Evolutionary conservation across 345 rosid species (phyloP).

Genomic region (Salix arbutifolia): DNA sequence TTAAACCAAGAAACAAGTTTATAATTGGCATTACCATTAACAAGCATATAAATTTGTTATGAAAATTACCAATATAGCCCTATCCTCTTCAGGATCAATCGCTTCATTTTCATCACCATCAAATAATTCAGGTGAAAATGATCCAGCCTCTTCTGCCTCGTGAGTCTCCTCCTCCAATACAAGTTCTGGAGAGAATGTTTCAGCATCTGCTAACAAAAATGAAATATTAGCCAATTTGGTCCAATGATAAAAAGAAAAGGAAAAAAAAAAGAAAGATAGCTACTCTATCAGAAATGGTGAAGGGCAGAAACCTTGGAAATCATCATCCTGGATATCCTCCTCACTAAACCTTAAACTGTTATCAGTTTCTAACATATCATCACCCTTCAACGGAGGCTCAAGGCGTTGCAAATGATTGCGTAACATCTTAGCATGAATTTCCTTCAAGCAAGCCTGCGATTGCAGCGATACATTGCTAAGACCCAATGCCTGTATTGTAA

Average conservation of each 20-base stretch:
- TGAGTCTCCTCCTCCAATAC: slow-evolving; percentile 41
- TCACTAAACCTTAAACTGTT: slow-evolving; percentile 33
- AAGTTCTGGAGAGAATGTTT: slow-evolving; percentile 65
- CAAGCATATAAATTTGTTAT: background rate
- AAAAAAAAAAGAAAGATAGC: background rate
- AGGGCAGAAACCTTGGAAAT: slow-evolving; percentile 29
- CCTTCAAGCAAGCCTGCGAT: slow-evolving; percentile 81
- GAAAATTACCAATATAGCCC: slow-evolving; percentile 60
- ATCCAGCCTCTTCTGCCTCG: slow-evolving; percentile 69
- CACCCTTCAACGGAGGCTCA: slow-evolving; percentile 55
- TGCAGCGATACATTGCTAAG: slow-evolving; percentile 18
- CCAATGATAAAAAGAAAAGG: slow-evolving; percentile 3
- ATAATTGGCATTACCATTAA: background rate
- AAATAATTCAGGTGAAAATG: slow-evolving; percentile 81
- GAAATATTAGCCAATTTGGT: slow-evolving; percentile 9
- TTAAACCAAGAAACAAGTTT: slow-evolving; percentile 7
- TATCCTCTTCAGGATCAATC: slow-evolving; percentile 91
- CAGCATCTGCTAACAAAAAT: slow-evolving; percentile 36
- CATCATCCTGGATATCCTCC: slow-evolving; percentile 48
- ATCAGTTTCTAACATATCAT: slow-evolving; percentile 41
- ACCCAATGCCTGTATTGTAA: background rate
- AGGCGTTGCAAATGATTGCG: slow-evolving; percentile 70
- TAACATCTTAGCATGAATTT: slow-evolving; percentile 81
- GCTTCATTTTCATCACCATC: slow-evolving; percentile 87
- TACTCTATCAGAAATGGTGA: background rate